These are phyloP conservation scores for Aschersonia sp. DNA, from an alignment of 2,329 filamentous ascomycete species.

Conservation along the genomic window DNA sequence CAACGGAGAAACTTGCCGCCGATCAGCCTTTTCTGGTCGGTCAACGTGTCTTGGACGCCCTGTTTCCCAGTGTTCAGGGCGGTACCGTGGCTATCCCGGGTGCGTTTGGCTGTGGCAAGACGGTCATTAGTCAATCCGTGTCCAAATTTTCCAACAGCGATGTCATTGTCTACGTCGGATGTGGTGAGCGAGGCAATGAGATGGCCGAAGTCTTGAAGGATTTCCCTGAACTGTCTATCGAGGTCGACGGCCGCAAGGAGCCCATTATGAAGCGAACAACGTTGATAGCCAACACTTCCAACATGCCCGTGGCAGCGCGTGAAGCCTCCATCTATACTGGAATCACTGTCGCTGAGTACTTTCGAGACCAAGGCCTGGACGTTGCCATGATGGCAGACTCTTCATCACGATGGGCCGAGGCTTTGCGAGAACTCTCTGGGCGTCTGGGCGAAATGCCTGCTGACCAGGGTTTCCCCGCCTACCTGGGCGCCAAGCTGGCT, in stretches of 20 bases:
- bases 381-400: slow-evolving; percentile 99
- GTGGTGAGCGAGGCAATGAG: slow-evolving; percentile 89
- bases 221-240: slow-evolving; percentile 94
- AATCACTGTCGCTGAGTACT: slow-evolving; percentile 91
- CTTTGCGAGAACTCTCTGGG: slow-evolving; percentile 94
- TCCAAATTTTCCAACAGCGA: slow-evolving; percentile 99
- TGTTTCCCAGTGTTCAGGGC: slow-evolving; percentile 93
- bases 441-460: slow-evolving; percentile 99
- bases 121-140: slow-evolving; percentile 94
- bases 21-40: slow-evolving; percentile 89
- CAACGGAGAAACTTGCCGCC: slow-evolving; percentile 81
- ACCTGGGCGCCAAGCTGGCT: slow-evolving; percentile 88
- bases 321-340: slow-evolving; percentile 98
- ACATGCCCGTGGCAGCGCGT: slow-evolving; percentile 97
- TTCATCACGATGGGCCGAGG: slow-evolving; percentile 94
- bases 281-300: slow-evolving; percentile 96
- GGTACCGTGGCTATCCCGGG: slow-evolving; percentile 96
- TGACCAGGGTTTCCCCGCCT: slow-evolving; percentile 98
- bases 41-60: slow-evolving; percentile 86
- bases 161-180: slow-evolving; percentile 93
- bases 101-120: slow-evolving; percentile 98
- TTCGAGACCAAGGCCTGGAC: slow-evolving; percentile 90
- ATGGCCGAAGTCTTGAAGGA: slow-evolving; percentile 99
- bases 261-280: slow-evolving; percentile 99
- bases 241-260: slow-evolving; percentile 85